Base-by-base conservation (phyloP, 1,284 basidiomycete genomes). In the Trametes hirsuta region DNA sequence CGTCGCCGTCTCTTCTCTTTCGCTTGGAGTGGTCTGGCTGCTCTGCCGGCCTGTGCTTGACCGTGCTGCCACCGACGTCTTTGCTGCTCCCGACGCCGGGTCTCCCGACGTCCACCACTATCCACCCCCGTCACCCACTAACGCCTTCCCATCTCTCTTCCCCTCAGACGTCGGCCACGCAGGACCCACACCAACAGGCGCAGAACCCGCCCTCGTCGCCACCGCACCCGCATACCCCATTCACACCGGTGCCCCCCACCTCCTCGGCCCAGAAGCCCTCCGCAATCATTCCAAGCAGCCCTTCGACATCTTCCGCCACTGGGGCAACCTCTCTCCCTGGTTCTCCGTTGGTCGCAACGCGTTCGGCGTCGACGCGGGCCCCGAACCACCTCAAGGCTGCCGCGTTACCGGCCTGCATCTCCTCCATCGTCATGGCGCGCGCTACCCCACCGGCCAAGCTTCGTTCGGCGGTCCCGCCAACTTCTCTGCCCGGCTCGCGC, bases 311-410 rank as follows among this genome's bases (percentile, higher is more conserved):
- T 85, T 93, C 74, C 84, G 82, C 67, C 81, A 84, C 47, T 93
- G 93, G 91, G 93, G 93, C 0, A 94, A 94, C 70, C 74, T 95
- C 41, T 87, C 90, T 0, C 93, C 93, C 11, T 94, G 91, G 90
- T 93, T 89, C 73, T 91, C 88, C 59, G 86, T 93, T 45, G 77
- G 78, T 14, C 78, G 77, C 37, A 82, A 79, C 12, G 77, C 82
- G 2, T 95, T 93, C 74, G 93, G 93, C 1, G 67, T 94, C 11
- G 80, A 90, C 67, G 87, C 92, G 0, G 79, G 82, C 9, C 87
- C 91, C 0, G 82, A 85, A 41, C 76, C 86, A 1, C 93, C 93
- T 4, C 80, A 87, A 30, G 81, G 79, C 3, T 94, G 93, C 72
- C 74, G 77, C 9, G 75, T 95, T 44, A 90, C 84, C 39, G 90